Conservation (phyloP, 2,329 filamentous ascomycete genomes). For the Venturia nashicola region DNA sequence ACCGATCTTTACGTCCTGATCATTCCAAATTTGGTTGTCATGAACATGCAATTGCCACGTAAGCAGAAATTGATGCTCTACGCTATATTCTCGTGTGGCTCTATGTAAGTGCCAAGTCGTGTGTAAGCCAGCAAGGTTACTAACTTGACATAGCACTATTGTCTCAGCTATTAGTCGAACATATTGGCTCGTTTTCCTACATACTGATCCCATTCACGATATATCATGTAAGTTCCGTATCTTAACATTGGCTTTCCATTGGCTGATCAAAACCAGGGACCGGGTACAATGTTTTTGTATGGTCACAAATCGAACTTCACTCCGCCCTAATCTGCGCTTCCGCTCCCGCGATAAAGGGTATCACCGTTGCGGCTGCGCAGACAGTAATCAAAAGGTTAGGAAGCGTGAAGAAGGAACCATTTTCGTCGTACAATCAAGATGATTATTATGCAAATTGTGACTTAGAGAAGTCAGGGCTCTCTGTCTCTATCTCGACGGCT, state of each 20-base stretch:
- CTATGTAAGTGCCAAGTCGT: slow-evolving; percentile 2
- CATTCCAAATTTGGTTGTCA: slow-evolving; percentile 13
- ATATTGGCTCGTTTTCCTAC: slow-evolving; percentile 16
- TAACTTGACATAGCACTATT: slow-evolving; percentile 11
- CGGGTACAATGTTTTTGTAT: background rate
- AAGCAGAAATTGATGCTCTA: slow-evolving; percentile 14
- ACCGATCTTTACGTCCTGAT: slow-evolving; percentile 16
- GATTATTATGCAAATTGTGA: background rate
- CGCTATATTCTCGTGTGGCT: slow-evolving; percentile 8
- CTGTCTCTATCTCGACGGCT: background rate
- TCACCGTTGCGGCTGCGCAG: background rate
- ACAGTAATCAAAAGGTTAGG: background rate
- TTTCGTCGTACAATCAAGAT: background rate
- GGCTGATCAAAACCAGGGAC: background rate
- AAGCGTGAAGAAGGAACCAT: background rate
- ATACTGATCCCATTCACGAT: slow-evolving; percentile 13
- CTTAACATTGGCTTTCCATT: background rate
- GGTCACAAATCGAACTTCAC: background rate
- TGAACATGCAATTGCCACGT: slow-evolving; percentile 14
- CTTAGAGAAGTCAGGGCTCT: background rate
- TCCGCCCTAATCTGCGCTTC: slow-evolving; percentile 1
- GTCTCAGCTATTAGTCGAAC: slow-evolving; percentile 20
- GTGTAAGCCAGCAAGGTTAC: background rate
- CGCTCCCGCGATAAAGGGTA: background rate
- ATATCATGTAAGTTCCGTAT: slow-evolving; percentile 14